These are phyloP conservation scores for Nemania diffusa DNA, from an alignment of 2,329 filamentous ascomycete genomes.

Conservation along the genomic window DNA sequence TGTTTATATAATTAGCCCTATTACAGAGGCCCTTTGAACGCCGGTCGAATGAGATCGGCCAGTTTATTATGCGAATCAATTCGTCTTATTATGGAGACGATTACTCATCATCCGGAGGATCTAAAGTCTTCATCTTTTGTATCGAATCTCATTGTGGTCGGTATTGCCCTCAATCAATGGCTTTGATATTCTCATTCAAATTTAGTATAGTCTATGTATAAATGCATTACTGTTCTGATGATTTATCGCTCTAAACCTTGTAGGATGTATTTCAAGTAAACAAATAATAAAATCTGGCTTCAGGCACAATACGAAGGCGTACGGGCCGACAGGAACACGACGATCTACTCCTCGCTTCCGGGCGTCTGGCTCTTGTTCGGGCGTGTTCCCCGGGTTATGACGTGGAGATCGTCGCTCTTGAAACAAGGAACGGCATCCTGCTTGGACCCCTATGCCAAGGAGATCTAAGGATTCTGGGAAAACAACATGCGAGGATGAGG, in stretches of 20 bases:
- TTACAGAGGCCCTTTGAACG: neutral
- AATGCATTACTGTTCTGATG: too few species aligned
- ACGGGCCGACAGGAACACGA: neutral
- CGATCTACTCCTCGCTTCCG: conserved; percentile 11
- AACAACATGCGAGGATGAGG: too few species aligned
- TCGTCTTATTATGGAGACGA: neutral
- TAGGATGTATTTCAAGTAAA: too few species aligned
- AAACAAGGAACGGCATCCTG: conserved; percentile 10
- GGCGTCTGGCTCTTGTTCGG: conserved; percentile 8
- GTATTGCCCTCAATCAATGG: too few species aligned
- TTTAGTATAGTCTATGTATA: too few species aligned
- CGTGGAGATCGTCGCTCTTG: conserved; percentile 25
- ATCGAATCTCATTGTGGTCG: too few species aligned
- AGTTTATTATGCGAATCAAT: neutral
- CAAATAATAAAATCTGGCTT: too few species aligned
- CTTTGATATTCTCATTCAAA: too few species aligned
- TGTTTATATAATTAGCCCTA: neutral
- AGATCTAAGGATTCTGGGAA: too few species aligned
- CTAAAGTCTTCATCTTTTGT: too few species aligned
- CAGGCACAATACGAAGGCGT: neutral
- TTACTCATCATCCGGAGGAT: too few species aligned
- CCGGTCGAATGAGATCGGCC: neutral
- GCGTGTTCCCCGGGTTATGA: conserved; percentile 25
- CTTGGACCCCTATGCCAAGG: conserved; percentile 2
- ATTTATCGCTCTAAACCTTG: too few species aligned